Conservation (phyloP, 768 basidiomycete genomes). For the Calocera viscosa region DNA sequence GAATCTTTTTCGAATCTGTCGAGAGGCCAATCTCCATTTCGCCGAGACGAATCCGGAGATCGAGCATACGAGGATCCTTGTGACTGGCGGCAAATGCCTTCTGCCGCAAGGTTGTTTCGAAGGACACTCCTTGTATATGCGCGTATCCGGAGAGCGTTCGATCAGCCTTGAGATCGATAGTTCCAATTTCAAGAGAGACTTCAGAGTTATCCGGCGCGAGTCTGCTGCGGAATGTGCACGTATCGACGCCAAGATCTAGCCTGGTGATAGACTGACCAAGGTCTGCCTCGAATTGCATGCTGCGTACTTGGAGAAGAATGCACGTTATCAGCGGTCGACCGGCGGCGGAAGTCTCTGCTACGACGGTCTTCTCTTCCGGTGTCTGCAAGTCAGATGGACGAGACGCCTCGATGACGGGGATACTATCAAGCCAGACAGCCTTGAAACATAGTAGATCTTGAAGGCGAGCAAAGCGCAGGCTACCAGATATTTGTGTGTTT, state of each 20-base stretch:
- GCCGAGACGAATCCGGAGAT: conserved; percentile 31
- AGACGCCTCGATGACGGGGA: conserved; percentile 52
- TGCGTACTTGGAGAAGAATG: conserved; percentile 57
- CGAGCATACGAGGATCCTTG: conserved; percentile 18
- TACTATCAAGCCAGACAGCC: conserved; percentile 84
- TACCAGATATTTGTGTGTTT: conserved; percentile 76
- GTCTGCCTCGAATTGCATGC: conserved; percentile 62
- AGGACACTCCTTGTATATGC: conserved; percentile 56
- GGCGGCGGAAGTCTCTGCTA: conserved; percentile 43
- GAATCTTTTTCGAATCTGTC: conserved; percentile 60
- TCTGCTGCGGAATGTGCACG: conserved; percentile 52
- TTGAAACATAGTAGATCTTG: conserved; percentile 93
- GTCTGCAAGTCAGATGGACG: conserved; percentile 20
- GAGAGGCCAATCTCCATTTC: conserved; percentile 52
- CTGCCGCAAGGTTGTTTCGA: conserved; percentile 55
- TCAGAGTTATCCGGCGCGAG: conserved; percentile 51
- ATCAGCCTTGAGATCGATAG: conserved; percentile 39
- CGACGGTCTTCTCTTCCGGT: conserved; percentile 14
- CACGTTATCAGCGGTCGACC: conserved; percentile 15
- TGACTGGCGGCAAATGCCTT: conserved; percentile 29
- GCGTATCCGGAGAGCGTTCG: conserved; percentile 52
- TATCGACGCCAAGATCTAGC: conserved; percentile 49
- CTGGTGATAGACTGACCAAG: conserved; percentile 76
- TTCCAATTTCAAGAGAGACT: conserved; percentile 47
- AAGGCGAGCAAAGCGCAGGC: conserved; percentile 67